Percentiles rank a stretch among this genome's conserved stretches.
Evolutionary conservation across 2,329 filamentous ascomycete species (phyloP).

Genomic region (Verticillium longisporum): DNA sequence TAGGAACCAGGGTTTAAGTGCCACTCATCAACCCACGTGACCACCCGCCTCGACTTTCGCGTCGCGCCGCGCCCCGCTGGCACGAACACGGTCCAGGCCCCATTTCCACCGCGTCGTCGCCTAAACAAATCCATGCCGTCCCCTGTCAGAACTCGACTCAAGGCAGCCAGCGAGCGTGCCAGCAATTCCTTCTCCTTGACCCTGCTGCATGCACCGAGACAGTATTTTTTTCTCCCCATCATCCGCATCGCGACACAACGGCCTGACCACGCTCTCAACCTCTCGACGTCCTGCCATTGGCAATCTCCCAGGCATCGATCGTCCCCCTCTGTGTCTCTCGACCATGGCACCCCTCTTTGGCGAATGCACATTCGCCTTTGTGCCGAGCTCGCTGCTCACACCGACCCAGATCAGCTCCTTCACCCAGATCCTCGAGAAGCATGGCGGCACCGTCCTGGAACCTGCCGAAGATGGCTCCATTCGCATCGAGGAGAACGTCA

Average conservation of each 20-base stretch:
- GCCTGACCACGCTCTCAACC: not conserved
- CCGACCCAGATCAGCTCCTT: slow-evolving; percentile 36
- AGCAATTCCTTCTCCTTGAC: not conserved
- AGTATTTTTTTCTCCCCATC: not conserved
- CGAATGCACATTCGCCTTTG: slow-evolving; percentile 38
- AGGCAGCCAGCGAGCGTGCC: not conserved
- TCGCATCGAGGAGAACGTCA: slow-evolving; percentile 37
- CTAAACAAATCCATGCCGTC: not conserved
- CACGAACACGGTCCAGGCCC: not conserved
- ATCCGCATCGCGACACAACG: not conserved
- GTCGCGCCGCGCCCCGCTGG: not conserved
- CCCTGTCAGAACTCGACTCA: not conserved
- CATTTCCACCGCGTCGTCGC: not conserved
- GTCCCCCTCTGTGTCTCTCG: too few relatives aligned
- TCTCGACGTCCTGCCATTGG: not conserved
- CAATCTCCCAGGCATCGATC: not conserved
- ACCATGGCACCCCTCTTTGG: slow-evolving; percentile 27
- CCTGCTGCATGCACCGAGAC: not conserved
- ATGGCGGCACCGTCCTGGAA: slow-evolving; percentile 44
- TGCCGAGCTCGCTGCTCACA: slow-evolving; percentile 32
- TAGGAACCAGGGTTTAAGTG: not conserved
- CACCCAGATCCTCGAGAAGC: slow-evolving; percentile 33
- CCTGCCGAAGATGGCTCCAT: slow-evolving; percentile 41
- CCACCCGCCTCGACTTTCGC: not conserved
- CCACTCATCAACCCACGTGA: not conserved